A percentile compares a stretch with the other conserved stretches of the same genome.
phyloP scores from a whole-genome alignment of 2,329 filamentous ascomycete species.

The Claviceps pazoutovae region DNA sequence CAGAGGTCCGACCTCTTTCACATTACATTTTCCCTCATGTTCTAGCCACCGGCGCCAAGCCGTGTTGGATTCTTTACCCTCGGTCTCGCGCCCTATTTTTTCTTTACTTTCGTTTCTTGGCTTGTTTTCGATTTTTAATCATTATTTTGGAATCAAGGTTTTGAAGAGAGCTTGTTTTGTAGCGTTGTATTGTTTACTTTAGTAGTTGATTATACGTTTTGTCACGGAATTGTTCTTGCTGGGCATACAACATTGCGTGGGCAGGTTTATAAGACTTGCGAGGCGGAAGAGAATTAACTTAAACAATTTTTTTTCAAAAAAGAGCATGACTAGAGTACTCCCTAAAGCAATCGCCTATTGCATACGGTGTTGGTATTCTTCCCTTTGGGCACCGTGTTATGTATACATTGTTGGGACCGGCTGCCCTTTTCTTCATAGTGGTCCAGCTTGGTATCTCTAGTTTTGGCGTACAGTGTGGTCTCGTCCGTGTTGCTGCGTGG shows the following conservation, averaged over 20 bases:
- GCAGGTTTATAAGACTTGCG: neutral
- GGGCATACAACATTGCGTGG: neutral
- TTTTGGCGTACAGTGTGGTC: too few species aligned
- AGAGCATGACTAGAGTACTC: neutral
- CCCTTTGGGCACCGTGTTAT: too few species aligned
- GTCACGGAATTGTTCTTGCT: neutral
- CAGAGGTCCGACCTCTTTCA: too few species aligned
- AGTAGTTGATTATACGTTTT: constrained; percentile 2
- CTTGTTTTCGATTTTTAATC: neutral
- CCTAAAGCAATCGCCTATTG: neutral
- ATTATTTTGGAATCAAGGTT: neutral
- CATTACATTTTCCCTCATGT: too few species aligned
- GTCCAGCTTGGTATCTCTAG: too few species aligned
- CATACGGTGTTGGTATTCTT: too few species aligned
- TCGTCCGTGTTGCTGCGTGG: too few species aligned
- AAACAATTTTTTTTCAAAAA: neutral
- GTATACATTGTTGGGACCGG: too few species aligned
- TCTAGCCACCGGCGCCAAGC: too few species aligned
- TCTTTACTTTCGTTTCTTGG: neutral
- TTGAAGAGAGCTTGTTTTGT: neutral
- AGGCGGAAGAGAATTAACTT: neutral
- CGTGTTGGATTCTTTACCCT: neutral
- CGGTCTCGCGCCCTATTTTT: neutral
- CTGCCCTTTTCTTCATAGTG: too few species aligned
- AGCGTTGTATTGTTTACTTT: constrained; percentile 1